These are phyloP conservation scores for Clonostachys rosea DNA, from an alignment of 2,329 filamentous ascomycete species.

Conservation along the genomic window DNA sequence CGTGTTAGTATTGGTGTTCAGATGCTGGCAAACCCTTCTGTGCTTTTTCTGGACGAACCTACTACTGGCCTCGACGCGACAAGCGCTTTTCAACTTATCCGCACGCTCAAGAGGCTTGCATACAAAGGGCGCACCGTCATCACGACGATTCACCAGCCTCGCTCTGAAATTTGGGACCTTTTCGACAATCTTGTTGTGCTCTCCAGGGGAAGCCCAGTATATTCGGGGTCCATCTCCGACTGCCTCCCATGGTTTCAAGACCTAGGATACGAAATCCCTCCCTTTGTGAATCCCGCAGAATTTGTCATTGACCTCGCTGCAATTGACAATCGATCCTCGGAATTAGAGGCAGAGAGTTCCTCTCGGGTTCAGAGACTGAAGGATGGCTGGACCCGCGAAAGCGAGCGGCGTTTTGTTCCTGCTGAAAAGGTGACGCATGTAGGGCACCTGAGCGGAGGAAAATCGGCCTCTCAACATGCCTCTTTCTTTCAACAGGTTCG, in stretches of 20 bases:
- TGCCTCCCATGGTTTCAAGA: conserved; percentile 61
- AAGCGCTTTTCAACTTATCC: conserved; percentile 68
- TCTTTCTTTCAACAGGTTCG: conserved; percentile 57
- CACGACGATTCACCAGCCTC: conserved; percentile 71
- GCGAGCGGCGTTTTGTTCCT: conserved; percentile 14
- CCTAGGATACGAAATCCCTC: conserved; percentile 56
- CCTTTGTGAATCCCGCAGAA: conserved; percentile 75
- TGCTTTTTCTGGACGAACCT: conserved; percentile 75
- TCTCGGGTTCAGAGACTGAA: conserved; percentile 58
- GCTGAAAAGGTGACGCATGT: conserved; percentile 3
- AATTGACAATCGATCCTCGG: conserved; percentile 65
- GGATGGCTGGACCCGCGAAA: conserved; percentile 48
- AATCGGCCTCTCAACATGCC: conserved; percentile 34
- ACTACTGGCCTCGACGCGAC: conserved; percentile 76
- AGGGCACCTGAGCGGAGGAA: too few species aligned
- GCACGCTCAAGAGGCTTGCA: conserved; percentile 64
- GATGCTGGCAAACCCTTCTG: conserved; percentile 71
- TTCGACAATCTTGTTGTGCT: conserved; percentile 70
- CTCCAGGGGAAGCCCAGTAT: conserved; percentile 63
- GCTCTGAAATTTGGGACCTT: conserved; percentile 75
- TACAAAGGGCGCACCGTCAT: conserved; percentile 66
- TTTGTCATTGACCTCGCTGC: conserved; percentile 72
- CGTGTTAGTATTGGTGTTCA: conserved; percentile 75
- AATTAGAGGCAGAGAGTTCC: conserved; percentile 56
- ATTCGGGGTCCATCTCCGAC: conserved; percentile 53